Conservation (phyloP, 2,329 filamentous ascomycete genomes). For the Aspergillus candidus region DNA sequence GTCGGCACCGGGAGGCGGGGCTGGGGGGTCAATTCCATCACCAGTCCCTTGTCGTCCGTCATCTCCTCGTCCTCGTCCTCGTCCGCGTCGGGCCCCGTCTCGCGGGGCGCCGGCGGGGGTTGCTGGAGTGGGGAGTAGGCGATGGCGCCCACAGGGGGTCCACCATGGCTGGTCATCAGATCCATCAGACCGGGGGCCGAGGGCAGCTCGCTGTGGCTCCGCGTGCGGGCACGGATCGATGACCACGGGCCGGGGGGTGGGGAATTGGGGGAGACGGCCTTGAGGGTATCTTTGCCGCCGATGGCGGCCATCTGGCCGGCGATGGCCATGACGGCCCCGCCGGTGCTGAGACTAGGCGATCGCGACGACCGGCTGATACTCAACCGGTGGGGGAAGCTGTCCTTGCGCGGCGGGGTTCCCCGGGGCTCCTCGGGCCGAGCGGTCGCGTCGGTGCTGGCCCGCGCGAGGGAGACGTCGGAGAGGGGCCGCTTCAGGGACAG, state of each 20-base stretch:
- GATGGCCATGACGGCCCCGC: conserved; percentile 40
- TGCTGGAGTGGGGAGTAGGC: conserved; percentile 35
- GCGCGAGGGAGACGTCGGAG: conserved; percentile 25
- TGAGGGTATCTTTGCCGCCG: conserved; percentile 53
- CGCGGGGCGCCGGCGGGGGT: conserved; percentile 8
- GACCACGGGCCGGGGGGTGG: conserved; percentile 40
- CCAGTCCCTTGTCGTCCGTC: conserved; percentile 54
- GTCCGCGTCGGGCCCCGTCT: conserved; percentile 16
- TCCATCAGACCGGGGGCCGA: conserved; percentile 43
- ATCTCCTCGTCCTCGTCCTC: conserved; percentile 52
- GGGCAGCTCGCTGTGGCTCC: conserved; percentile 54
- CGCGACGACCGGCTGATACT: conserved; percentile 33
- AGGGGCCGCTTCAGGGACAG: conserved; percentile 42
- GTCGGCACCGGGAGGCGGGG: conserved; percentile 66
- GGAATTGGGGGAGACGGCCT: conserved; percentile 37
- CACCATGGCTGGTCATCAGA: conserved; percentile 53
- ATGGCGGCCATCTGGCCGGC: conserved; percentile 42
- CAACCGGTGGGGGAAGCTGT: conserved; percentile 29
- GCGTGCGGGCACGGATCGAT: conserved; percentile 42
- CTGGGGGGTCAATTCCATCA: conserved; percentile 55
- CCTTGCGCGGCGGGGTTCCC: conserved; percentile 22
- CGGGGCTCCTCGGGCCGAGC: conserved; percentile 15
- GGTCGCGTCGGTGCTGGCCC: conserved; percentile 22
- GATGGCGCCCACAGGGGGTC: conserved; percentile 53
- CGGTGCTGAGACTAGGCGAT: conserved; percentile 36